These are phyloP conservation scores for Phylloporus arenicola DNA, from an alignment of 768 basidiomycete species.

Conservation along the genomic window DNA sequence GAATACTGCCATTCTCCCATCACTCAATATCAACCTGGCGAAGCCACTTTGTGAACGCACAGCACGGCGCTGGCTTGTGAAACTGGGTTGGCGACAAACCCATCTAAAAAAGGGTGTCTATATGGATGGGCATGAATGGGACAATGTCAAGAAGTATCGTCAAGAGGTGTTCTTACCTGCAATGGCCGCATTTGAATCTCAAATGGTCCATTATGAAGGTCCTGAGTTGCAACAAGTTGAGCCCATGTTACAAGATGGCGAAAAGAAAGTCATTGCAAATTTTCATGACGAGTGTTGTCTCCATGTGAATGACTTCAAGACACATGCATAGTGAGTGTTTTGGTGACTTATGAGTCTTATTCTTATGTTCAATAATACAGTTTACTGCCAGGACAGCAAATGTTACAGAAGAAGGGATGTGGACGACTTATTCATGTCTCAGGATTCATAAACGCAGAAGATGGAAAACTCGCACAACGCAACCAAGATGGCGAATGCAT, in stretches of 20 bases:
- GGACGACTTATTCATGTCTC: not conserved
- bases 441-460: not conserved
- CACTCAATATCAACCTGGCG: no score
- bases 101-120: not conserved
- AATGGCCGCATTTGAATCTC: no score
- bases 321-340: no score
- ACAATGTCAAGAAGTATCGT: not conserved
- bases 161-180: not conserved
- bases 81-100: not conserved
- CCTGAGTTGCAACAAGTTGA: not conserved
- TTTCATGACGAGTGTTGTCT: not conserved
- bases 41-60: not conserved
- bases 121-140: not conserved
- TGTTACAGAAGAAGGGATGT: not conserved
- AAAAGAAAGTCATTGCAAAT: not conserved
- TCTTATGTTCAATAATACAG: no score
- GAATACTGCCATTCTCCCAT: no score
- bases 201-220: not conserved
- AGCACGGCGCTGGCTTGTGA: not conserved
- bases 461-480: not conserved
- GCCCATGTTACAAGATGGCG: not conserved
- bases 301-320: not conserved
- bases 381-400: not conserved
- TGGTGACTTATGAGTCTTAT: no score
- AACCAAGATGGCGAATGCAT: not conserved